Conservation (phyloP, 441 rosid genomes). For the Gossypium trilobum region DNA sequence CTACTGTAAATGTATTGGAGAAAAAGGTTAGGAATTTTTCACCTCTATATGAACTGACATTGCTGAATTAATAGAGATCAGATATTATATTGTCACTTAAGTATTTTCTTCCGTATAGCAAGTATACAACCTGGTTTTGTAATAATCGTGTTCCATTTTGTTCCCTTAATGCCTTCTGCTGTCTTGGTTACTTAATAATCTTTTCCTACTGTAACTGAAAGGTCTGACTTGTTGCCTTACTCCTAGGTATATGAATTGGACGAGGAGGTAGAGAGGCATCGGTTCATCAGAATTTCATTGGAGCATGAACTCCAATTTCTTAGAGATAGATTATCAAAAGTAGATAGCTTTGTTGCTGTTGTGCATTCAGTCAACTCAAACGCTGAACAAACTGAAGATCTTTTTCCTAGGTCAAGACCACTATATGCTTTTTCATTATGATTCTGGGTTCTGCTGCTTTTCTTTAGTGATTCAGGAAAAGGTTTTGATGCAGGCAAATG, state of each 20-base stretch:
- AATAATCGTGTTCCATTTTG: conserved; percentile 2
- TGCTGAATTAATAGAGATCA: background rate
- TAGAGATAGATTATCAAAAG: conserved; percentile 52
- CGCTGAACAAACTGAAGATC: conserved; percentile 32
- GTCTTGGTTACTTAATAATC: background rate
- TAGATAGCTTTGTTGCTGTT: conserved; percentile 49
- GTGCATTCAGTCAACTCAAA: conserved; percentile 30
- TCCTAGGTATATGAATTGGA: conserved; percentile 75
- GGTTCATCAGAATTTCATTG: conserved; percentile 53
- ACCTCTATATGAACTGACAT: background rate
- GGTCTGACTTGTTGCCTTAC: conserved; percentile 16
- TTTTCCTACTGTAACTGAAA: conserved; percentile 5
- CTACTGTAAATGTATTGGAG: conserved; percentile 77
- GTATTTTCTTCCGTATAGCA: background rate
- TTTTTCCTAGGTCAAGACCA: conserved; percentile 37
- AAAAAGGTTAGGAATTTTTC: conserved; percentile 50
- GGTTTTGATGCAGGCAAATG: conserved; percentile 32
- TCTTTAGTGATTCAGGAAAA: conserved; percentile 9
- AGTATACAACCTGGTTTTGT: conserved; percentile 7
- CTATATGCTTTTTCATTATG: conserved; percentile 16
- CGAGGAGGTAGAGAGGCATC: conserved; percentile 75
- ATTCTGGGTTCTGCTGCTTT: conserved; percentile 17
- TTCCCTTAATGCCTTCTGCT: conserved; percentile 5
- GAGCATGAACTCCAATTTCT: conserved; percentile 71
- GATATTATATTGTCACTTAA: background rate